Conservation (phyloP, 2,329 filamentous ascomycete species). For the Dactylella cylindrospora region DNA sequence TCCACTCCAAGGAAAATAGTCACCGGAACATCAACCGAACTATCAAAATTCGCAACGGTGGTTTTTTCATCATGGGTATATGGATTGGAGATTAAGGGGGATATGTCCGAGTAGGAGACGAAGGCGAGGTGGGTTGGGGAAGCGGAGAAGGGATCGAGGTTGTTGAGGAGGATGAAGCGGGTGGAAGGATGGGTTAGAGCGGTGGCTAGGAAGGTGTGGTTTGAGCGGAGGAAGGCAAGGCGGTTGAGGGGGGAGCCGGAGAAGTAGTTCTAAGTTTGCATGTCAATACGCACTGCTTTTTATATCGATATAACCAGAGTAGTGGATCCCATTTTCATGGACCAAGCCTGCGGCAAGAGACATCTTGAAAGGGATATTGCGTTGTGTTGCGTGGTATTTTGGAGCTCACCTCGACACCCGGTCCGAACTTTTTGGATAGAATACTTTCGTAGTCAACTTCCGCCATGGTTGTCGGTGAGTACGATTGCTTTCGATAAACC, state of each 20-base stretch:
- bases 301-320: too few species aligned
- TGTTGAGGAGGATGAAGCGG: conserved; percentile 75
- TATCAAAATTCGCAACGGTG: conserved; percentile 72
- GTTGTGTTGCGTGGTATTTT: conserved; percentile 40
- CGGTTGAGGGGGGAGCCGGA: conserved; percentile 74
- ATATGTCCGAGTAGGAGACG: conserved; percentile 68
- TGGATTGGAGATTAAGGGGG: conserved; percentile 70
- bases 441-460: conserved; percentile 54
- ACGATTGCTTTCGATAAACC: too few species aligned
- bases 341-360: too few species aligned
- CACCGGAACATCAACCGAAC: conserved; percentile 59
- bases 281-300: too few species aligned
- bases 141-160: conserved; percentile 71
- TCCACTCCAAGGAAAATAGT: conserved; percentile 84
- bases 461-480: too few species aligned
- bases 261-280: conserved; percentile 67
- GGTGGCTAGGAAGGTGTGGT: conserved; percentile 68
- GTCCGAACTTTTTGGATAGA: conserved; percentile 75
- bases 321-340: too few species aligned
- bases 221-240: conserved; percentile 72
- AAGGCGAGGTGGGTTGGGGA: conserved; percentile 66
- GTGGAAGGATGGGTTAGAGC: conserved; percentile 68
- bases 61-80: conserved; percentile 72
- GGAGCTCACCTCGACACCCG: conserved; percentile 60
- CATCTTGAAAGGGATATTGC: neutral